Evolutionary conservation across 2,329 filamentous ascomycete species (phyloP).

Genomic region (Pezicula radicicola): DNA sequence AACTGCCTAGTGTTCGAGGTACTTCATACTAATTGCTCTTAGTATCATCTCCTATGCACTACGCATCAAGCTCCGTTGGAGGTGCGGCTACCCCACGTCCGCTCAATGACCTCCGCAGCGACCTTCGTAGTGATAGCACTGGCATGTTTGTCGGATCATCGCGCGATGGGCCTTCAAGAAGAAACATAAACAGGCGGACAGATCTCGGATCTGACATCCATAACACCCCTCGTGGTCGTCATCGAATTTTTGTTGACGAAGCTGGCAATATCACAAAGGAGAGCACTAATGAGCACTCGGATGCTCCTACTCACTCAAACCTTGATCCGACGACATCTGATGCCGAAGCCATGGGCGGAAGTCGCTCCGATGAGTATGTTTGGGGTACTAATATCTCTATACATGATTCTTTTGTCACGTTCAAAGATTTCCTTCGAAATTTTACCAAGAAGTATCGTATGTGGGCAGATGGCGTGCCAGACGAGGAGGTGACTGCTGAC

Average conservation of each 20-base stretch:
- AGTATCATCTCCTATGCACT: constrained; percentile 93
- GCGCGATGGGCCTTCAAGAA: constrained; percentile 42
- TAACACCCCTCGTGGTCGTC: constrained; percentile 47
- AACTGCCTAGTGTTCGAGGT: not conserved
- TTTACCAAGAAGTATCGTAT: constrained; percentile 93
- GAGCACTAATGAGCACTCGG: constrained; percentile 47
- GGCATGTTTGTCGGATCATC: constrained; percentile 76
- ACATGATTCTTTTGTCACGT: constrained; percentile 78
- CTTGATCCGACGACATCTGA: constrained; percentile 84
- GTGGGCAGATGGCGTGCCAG: constrained; percentile 80
- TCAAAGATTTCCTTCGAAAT: constrained; percentile 90
- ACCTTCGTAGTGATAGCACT: constrained; percentile 79
- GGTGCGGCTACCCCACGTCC: constrained; percentile 40
- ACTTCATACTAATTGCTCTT: constrained; percentile 2
- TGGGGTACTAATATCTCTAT: constrained; percentile 98
- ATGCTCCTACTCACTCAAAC: constrained; percentile 59
- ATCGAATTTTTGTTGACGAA: constrained; percentile 55
- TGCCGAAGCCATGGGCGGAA: constrained; percentile 80
- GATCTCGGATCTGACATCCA: constrained; percentile 82
- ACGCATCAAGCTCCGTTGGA: constrained; percentile 86
- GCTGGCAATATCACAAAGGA: constrained; percentile 55
- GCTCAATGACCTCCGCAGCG: constrained; percentile 43
- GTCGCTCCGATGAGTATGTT: constrained; percentile 71
- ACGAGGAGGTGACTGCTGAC: constrained; percentile 67
- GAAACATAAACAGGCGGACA: constrained; percentile 66